Conservation (phyloP, 257 asterid species). For the Striga asiatica region DNA sequence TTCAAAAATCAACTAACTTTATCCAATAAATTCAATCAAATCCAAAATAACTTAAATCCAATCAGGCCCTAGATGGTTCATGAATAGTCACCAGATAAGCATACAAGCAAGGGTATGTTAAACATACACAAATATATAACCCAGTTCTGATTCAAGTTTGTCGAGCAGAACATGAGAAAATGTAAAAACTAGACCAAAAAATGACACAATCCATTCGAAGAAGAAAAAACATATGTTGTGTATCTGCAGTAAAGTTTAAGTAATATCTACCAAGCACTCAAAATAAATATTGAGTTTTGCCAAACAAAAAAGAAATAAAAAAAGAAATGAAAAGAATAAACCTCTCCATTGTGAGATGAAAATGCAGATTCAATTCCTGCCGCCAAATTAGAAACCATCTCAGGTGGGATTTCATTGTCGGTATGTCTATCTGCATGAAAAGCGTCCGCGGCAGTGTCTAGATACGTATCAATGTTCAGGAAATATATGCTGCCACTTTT, state of each 20-base stretch:
- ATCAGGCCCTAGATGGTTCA: too few species aligned
- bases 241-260: neutral
- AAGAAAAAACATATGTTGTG: conserved; percentile 5
- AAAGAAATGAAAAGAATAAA: conserved; percentile 7
- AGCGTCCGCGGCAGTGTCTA: conserved; percentile 21
- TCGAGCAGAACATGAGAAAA: neutral
- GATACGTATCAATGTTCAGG: conserved; percentile 19
- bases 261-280: conserved; percentile 9
- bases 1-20: too few species aligned
- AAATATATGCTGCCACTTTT: conserved; percentile 18
- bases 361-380: conserved; percentile 26
- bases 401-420: conserved; percentile 15
- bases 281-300: neutral
- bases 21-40: too few species aligned
- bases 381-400: conserved; percentile 20
- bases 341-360: conserved; percentile 35
- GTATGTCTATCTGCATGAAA: conserved; percentile 20
- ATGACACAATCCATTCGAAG: neutral
- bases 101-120: neutral
- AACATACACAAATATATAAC: conserved; percentile 3
- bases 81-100: too few species aligned
- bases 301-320: too few species aligned
- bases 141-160: conserved; percentile 8
- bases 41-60: too few species aligned
- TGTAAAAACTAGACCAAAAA: neutral